These are phyloP conservation scores for Linanthus parryae DNA, from an alignment of 148 eudicot species.

Conservation along the genomic window DNA sequence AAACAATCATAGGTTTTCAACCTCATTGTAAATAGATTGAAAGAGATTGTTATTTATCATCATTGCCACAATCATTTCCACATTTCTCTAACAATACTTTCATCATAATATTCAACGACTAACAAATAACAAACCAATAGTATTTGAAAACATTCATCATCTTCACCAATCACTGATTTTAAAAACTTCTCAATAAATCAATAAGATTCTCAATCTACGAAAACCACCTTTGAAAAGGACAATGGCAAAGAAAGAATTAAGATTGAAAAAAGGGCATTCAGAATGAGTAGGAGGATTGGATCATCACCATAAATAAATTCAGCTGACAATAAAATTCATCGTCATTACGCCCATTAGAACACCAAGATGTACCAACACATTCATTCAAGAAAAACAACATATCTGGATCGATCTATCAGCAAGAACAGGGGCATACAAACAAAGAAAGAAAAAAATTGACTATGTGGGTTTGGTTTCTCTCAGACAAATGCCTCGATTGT, in stretches of 20 bases:
- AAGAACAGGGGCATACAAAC: not conserved
- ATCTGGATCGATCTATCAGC: no score
- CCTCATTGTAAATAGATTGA: slow-evolving; percentile 2
- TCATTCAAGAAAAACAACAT: no score
- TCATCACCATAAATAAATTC: not conserved
- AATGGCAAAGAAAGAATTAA: no score
- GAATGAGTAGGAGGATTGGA: slow-evolving; percentile 9
- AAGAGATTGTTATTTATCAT: slow-evolving; percentile 6
- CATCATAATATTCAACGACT: no score
- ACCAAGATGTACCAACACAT: no score
- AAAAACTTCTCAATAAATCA: slow-evolving; percentile 1
- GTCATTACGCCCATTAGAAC: slow-evolving; percentile 2
- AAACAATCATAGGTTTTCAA: slow-evolving; percentile 12
- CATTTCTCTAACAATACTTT: no score
- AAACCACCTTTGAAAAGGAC: no score
- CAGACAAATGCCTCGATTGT: slow-evolving; percentile 14
- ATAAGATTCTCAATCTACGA: no score
- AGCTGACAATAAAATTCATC: not conserved
- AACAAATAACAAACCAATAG: no score
- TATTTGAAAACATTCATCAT: no score
- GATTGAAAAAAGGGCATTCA: slow-evolving; percentile 3
- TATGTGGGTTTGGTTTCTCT: not conserved
- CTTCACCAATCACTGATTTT: no score
- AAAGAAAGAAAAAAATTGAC: not conserved
- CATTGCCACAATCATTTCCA: slow-evolving; percentile 11